A percentile compares a stretch with the other conserved stretches of the same genome.
phyloP scores from a whole-genome alignment of 2,329 filamentous ascomycete species.

The Tolypocladium paradoxum region DNA sequence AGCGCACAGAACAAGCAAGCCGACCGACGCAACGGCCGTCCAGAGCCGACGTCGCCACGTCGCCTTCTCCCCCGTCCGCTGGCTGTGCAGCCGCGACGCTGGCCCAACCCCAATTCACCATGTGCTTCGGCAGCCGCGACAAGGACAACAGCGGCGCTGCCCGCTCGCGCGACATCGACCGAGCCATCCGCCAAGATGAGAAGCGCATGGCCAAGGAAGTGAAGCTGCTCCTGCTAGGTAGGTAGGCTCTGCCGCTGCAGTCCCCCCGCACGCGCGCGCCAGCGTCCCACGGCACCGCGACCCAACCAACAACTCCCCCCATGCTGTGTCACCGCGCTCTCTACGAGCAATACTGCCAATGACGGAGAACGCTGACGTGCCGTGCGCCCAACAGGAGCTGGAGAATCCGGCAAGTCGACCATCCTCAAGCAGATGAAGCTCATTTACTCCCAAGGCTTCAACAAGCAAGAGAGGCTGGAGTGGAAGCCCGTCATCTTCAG shows the following conservation, averaged over 20 bases:
- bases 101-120: slow-evolving; percentile 15
- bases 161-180: slow-evolving; percentile 72
- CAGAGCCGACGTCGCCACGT: no score
- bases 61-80: not conserved
- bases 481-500: slow-evolving; percentile 93
- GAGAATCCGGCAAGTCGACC: slow-evolving; percentile 7
- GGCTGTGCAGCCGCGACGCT: not conserved
- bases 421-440: slow-evolving; percentile 57
- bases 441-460: slow-evolving; percentile 90
- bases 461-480: slow-evolving; percentile 78
- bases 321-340: not conserved
- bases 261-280: not conserved
- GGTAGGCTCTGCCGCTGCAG: not conserved
- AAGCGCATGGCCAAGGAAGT: slow-evolving; percentile 79
- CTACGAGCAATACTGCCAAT: no score
- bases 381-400: not conserved
- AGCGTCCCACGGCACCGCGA: not conserved
- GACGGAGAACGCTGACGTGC: not conserved
- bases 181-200: slow-evolving; percentile 74
- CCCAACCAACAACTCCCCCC: not conserved
- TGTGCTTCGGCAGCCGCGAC: slow-evolving; percentile 55
- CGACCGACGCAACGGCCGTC: not conserved
- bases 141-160: slow-evolving; percentile 36
- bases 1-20: not conserved
- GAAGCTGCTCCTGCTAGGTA: slow-evolving; percentile 87